Base-by-base conservation (phyloP, 345 rosid species). In the Eucalyptus cloeziana region DNA sequence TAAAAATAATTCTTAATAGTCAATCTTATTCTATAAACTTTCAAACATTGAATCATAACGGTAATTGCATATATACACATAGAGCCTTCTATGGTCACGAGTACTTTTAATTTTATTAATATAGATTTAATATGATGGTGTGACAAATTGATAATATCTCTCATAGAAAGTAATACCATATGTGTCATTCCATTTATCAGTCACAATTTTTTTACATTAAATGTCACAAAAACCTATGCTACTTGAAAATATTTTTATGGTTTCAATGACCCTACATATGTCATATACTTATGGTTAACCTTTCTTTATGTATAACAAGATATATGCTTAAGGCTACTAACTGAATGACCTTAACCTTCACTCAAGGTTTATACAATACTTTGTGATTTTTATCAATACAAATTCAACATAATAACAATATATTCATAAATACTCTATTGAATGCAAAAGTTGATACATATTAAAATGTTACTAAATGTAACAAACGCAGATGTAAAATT, bases 261-360 rank as follows among this genome's bases (percentile, higher is more conserved):
- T 52, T 52, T 52, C 56, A 52, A 19, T 52, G 56, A 52, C 2
- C 8, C 17, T 50, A 50, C 21, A 0, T 51, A 0, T 52, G 0
- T 52, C 56, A 19, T 52, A 0, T 0, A 0, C 0, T 52, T 52
- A 52, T 52, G 56, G 56, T 52, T 52, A 52, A 52, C 56, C 0
- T 52, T 52, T 52, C 0, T 19, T 52, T 7, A 52, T 19, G 24
- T 52, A 52, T 52, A 52, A 19, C 2, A 52, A 52, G 24, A 52
- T 0, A 52, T 52, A 52, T 19, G 2, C 0, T 0, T 52, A 52
- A 52, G 0, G 56, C 10, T 52, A 52, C 19, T 52, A 52, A 19
- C 0, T 0, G 24, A 7, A 52, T 52, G 56, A 0, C 24, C 10
- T 0, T 19, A 17, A 2, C 24, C 0, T 52, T 52, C 56, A 52